Percentiles rank a stretch among this genome's conserved stretches.
phyloP scores from a whole-genome alignment of 2,329 filamentous ascomycete species.

The Alternaria sp. region DNA sequence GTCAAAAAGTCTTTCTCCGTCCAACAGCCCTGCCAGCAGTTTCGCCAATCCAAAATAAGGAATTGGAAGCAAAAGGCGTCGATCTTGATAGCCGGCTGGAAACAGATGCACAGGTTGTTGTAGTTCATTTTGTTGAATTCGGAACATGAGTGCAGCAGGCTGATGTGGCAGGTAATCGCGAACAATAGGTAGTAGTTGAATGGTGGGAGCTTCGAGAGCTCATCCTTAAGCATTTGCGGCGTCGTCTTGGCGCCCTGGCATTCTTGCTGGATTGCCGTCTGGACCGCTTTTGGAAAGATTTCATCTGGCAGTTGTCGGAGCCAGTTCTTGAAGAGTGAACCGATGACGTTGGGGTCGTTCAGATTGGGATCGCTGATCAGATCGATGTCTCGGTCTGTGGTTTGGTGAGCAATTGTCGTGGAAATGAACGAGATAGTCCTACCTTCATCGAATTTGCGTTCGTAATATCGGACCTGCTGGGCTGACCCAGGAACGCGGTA shows the following conservation, averaged over 20 bases:
- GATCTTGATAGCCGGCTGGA: slow-evolving; percentile 96
- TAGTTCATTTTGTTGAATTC: slow-evolving; percentile 99
- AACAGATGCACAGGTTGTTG: slow-evolving; percentile 93
- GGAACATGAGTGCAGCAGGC: slow-evolving; percentile 85
- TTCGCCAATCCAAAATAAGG: slow-evolving; percentile 91
- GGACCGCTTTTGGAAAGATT: slow-evolving; percentile 83
- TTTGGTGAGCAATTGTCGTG: slow-evolving; percentile 13
- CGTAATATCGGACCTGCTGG: slow-evolving; percentile 91
- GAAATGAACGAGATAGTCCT: slow-evolving; percentile 27
- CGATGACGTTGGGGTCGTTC: slow-evolving; percentile 96
- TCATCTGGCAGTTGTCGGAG: slow-evolving; percentile 93
- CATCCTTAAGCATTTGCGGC: slow-evolving; percentile 85
- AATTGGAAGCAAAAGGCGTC: slow-evolving; percentile 96
- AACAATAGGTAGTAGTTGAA: slow-evolving; percentile 99
- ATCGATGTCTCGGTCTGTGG: slow-evolving; percentile 81
- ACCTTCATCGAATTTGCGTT: slow-evolving; percentile 88
- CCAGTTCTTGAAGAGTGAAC: slow-evolving; percentile 96
- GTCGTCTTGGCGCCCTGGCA: slow-evolving; percentile 80
- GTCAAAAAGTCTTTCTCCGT: slow-evolving; percentile 75
- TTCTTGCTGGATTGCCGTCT: slow-evolving; percentile 80
- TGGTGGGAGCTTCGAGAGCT: slow-evolving; percentile 90
- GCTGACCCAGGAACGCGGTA: slow-evolving; percentile 92
- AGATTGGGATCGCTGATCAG: slow-evolving; percentile 86
- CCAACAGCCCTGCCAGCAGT: slow-evolving; percentile 96
- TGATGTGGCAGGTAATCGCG: slow-evolving; percentile 95